Conservation (phyloP, 2,329 filamentous ascomycete genomes). For the Helminthosporium solani region DNA sequence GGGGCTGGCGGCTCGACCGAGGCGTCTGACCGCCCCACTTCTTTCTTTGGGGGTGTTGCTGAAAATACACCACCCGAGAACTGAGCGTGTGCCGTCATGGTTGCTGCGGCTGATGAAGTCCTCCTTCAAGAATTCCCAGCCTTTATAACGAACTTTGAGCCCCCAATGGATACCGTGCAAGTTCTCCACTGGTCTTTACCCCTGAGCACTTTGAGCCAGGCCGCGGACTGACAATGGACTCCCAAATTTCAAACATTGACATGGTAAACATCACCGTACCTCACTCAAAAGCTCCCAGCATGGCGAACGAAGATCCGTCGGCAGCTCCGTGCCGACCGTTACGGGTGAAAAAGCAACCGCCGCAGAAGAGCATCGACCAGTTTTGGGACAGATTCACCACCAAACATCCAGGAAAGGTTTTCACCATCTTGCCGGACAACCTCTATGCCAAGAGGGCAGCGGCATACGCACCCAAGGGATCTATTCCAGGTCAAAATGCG, state of each 20-base stretch:
- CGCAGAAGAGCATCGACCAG: constrained; percentile 67
- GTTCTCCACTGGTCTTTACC: constrained; percentile 14
- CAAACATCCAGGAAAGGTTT: constrained; percentile 70
- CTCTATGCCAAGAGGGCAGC: constrained; percentile 63
- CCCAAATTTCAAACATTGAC: constrained; percentile 38
- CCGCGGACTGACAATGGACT: constrained; percentile 36
- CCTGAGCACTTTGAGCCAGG: constrained; percentile 17
- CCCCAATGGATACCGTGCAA: constrained; percentile 31
- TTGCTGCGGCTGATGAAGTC: constrained; percentile 33
- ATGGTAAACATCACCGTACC: constrained; percentile 40
- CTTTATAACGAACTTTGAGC: constrained; percentile 26
- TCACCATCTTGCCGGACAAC: constrained; percentile 69
- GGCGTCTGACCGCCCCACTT: constrained; percentile 38
- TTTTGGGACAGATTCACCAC: constrained; percentile 72
- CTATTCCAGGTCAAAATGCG: constrained; percentile 61
- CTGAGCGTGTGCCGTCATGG: constrained; percentile 25
- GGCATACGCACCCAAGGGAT: constrained; percentile 54
- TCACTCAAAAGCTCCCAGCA: constrained; percentile 39
- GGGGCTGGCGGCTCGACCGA: constrained; percentile 36
- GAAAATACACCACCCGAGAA: constrained; percentile 29
- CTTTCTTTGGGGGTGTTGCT: constrained; percentile 34
- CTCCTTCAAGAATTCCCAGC: constrained; percentile 7
- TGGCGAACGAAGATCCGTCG: constrained; percentile 30
- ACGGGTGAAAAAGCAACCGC: constrained; percentile 53
- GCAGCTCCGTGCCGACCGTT: constrained; percentile 22